Base-by-base conservation (phyloP, 192 early-diverging fungal species). In the Dissophora ornata region DNA sequence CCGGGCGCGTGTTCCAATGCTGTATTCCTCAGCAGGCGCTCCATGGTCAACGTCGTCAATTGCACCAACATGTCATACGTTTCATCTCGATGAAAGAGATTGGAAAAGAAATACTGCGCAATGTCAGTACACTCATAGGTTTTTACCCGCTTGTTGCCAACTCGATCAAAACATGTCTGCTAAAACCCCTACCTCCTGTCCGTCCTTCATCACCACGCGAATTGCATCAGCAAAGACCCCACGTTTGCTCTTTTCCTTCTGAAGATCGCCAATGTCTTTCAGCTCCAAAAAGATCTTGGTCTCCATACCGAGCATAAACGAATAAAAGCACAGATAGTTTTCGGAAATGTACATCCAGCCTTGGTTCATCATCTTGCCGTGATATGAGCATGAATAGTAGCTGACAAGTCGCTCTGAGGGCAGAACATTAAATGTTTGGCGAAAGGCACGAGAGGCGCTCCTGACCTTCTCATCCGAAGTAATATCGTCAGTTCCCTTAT, bases 331-430 rank as follows among this genome's bases (percentile, higher is more conserved):
- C 25, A 97, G 71, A 73, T 95, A 92, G 62, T 96, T 93, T 69
- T 95, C 89, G 51, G 93, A 95, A 42, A 99, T 87, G 67, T 99
- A 99, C 80, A 99, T 81, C 98, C 98, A 99, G 0, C 98, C 98
- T 81, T 99, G 98, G 74, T 91, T 92, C 48, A 91, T 85, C 69
- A 96, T 87, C 63, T 87, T 80, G 25, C 86, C 85, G 48, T 94
- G 88, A 62, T 95, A 95, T 3, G 94, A 90, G 64, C 95, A 96
- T 12, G 96, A 94, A 81, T 99, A 99, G 79, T 96, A 98, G 53
- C 91, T 96, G 26, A 99, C 95, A 60, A 99, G 85, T 51, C 89
- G 88, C 69, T 99, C 97, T 4, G 85, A 86, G 24, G 90, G 82
- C 1, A 91, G 82, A 28, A 97, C 82, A 46, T 88, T 86, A 60